Evolutionary conservation across 2,329 filamentous ascomycete genomes (phyloP).

Genomic region (Xylariales sp.): DNA sequence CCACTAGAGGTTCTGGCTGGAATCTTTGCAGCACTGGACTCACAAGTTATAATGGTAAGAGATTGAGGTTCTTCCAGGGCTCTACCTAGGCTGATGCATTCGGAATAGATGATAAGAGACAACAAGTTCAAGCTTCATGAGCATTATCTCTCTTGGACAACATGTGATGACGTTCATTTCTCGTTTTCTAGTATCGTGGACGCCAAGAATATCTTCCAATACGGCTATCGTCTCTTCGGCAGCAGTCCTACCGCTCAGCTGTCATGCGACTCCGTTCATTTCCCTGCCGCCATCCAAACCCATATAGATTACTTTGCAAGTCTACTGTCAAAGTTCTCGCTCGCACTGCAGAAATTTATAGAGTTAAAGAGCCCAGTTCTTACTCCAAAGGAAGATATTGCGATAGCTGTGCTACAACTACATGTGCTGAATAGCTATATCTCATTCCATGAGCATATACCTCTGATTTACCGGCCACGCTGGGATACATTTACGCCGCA

Average conservation of each 20-base stretch:
- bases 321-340: neutral
- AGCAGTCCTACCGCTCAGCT: neutral
- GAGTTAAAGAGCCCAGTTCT: neutral
- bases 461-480: neutral
- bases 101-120: neutral
- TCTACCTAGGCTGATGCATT: conserved; percentile 1
- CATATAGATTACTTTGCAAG: neutral
- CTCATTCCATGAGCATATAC: conserved; percentile 5
- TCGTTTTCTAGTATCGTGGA: conserved; percentile 5
- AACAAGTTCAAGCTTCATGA: conserved; percentile 1
- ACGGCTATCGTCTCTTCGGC: conserved; percentile 1
- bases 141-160: neutral
- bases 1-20: conserved; percentile 5
- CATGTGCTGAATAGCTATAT: conserved; percentile 3
- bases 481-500: conserved; percentile 6
- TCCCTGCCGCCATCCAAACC: neutral
- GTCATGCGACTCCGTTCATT: neutral
- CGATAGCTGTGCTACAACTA: conserved; percentile 3
- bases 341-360: neutral
- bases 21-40: conserved; percentile 5
- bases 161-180: neutral
- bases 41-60: conserved; percentile 4
- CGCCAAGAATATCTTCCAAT: conserved; percentile 4
- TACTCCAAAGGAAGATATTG: conserved; percentile 2
- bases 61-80: neutral